A percentile compares a stretch with the other conserved stretches of the same genome.
phyloP scores from a whole-genome alignment of 495 filamentous ascomycete species.

The Lichenothelia convexa region DNA sequence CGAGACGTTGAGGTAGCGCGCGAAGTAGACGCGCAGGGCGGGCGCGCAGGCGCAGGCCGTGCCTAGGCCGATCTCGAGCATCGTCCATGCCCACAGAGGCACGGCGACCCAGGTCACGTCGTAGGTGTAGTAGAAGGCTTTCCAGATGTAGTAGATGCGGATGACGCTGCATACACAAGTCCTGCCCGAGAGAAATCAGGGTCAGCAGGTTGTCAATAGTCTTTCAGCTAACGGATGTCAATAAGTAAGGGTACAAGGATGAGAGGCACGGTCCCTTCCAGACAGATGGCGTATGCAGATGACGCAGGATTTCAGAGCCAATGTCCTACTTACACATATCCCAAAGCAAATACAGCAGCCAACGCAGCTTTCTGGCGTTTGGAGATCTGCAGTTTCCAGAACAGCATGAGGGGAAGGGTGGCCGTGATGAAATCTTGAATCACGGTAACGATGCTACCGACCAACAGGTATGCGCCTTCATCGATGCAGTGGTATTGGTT shows the following conservation, averaged over 20 bases:
- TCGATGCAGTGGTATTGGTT: conserved; percentile 10
- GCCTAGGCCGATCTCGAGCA: conserved; percentile 10
- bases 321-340: conserved; percentile 9
- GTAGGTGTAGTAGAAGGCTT: conserved; percentile 13
- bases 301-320: background rate
- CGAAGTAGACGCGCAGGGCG: conserved; percentile 14
- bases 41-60: conserved; percentile 13
- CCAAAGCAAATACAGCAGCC: conserved; percentile 11
- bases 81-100: conserved; percentile 13
- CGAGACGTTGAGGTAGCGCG: conserved; percentile 9
- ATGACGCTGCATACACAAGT: conserved; percentile 11
- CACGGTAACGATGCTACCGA: conserved; percentile 8
- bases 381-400: conserved; percentile 14
- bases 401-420: conserved; percentile 10
- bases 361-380: conserved; percentile 13
- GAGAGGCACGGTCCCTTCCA: too few relatives aligned
- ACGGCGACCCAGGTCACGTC: conserved; percentile 13
- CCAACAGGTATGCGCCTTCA: conserved; percentile 8
- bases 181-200: background rate
- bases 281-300: background rate
- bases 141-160: conserved; percentile 10
- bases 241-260: too few relatives aligned
- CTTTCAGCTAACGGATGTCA: too few relatives aligned
- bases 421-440: conserved; percentile 12
- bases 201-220: background rate